phyloP scores from a whole-genome alignment of 2,329 filamentous ascomycete genomes.

The Scytalidium lignicola region DNA sequence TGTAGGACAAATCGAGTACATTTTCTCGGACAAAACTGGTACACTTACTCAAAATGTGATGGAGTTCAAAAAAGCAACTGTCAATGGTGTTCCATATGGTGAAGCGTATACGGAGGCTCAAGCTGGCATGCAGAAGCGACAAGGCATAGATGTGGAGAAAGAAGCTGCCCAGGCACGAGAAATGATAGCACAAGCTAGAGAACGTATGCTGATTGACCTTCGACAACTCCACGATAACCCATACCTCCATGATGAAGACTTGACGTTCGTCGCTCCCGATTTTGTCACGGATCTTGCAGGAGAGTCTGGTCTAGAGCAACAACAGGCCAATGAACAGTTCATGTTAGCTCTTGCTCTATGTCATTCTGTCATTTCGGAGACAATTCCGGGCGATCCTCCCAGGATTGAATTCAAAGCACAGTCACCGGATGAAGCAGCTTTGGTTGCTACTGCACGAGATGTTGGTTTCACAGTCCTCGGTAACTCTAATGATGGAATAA shows the following conservation, averaged over 20 bases:
- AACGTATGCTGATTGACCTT: slow-evolving; percentile 66
- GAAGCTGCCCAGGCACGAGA: slow-evolving; percentile 67
- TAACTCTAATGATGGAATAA: slow-evolving; percentile 71
- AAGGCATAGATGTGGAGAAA: slow-evolving; percentile 80
- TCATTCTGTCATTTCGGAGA: slow-evolving; percentile 92
- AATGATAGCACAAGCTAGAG: slow-evolving; percentile 75
- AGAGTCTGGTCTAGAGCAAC: slow-evolving; percentile 70
- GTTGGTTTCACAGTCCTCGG: slow-evolving; percentile 92
- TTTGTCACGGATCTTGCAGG: slow-evolving; percentile 81
- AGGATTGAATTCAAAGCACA: slow-evolving; percentile 95
- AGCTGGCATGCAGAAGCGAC: slow-evolving; percentile 88
- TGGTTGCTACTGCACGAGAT: slow-evolving; percentile 91
- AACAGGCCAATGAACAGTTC: slow-evolving; percentile 75
- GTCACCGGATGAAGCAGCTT: slow-evolving; percentile 90
- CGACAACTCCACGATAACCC: slow-evolving; percentile 81
- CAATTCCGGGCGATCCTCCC: slow-evolving; percentile 81
- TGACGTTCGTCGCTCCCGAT: slow-evolving; percentile 90
- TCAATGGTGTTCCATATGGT: slow-evolving; percentile 94
- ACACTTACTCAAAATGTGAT: slow-evolving; percentile 90
- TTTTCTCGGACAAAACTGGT: slow-evolving; percentile 93
- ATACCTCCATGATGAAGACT: slow-evolving; percentile 80
- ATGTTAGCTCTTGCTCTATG: slow-evolving; percentile 96
- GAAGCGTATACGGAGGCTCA: slow-evolving; percentile 98
- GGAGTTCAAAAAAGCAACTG: slow-evolving; percentile 98
- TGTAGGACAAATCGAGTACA: slow-evolving; percentile 96